Conservation (phyloP, 2,329 filamentous ascomycete genomes). For the Cladorrhinum sp. region DNA sequence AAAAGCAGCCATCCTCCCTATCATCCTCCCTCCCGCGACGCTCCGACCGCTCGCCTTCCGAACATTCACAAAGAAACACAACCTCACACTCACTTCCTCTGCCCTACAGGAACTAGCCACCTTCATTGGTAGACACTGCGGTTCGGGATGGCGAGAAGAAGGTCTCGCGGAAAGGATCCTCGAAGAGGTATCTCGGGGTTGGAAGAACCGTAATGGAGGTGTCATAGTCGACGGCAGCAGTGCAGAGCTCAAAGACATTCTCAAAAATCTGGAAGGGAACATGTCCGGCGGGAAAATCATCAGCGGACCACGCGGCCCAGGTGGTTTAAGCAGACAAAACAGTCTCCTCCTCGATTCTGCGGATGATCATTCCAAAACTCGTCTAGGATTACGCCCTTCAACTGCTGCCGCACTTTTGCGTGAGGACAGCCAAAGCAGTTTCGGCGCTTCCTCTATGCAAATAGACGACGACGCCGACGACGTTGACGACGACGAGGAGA, state of each 20-base stretch:
- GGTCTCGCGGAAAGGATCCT: slow-evolving; percentile 88
- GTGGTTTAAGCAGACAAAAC: slow-evolving; percentile 58
- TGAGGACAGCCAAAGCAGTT: slow-evolving; percentile 62
- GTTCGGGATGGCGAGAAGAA: slow-evolving; percentile 93
- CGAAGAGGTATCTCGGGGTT: slow-evolving; percentile 84
- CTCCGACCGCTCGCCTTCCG: slow-evolving; percentile 88
- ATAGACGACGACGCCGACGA: slow-evolving; percentile 46
- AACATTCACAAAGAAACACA: slow-evolving; percentile 96
- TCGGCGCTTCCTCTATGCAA: slow-evolving; percentile 55
- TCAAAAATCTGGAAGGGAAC: slow-evolving; percentile 79
- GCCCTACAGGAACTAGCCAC: slow-evolving; percentile 79
- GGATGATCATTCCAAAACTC: slow-evolving; percentile 52
- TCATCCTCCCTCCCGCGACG: slow-evolving; percentile 82
- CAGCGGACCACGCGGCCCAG: slow-evolving; percentile 37
- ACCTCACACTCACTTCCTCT: slow-evolving; percentile 83
- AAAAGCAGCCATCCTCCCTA: slow-evolving; percentile 71
- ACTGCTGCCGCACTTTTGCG: slow-evolving; percentile 42
- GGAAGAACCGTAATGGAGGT: slow-evolving; percentile 86
- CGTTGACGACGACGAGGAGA: slow-evolving; percentile 50
- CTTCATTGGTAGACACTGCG: slow-evolving; percentile 92
- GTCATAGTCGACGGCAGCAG: slow-evolving; percentile 86
- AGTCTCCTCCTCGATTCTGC: slow-evolving; percentile 60
- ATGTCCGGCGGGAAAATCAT: slow-evolving; percentile 81
- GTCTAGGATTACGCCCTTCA: slow-evolving; percentile 51
- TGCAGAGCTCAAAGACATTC: slow-evolving; percentile 73